These are phyloP conservation scores for Calonectria naviculata DNA, from an alignment of 2,329 filamentous ascomycete species.

Conservation along the genomic window DNA sequence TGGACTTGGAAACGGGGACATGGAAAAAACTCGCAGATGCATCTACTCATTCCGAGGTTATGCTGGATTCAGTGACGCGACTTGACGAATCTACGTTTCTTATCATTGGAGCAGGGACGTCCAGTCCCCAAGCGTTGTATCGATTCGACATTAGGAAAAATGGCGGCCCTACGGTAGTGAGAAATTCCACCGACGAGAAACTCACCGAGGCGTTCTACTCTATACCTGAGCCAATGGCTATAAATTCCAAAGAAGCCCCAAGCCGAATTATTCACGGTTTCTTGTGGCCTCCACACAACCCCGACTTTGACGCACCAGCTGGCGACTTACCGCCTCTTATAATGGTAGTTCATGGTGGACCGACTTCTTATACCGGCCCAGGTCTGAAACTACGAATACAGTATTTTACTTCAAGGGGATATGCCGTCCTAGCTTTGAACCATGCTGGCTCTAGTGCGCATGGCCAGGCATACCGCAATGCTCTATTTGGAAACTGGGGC, in stretches of 20 bases:
- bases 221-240: constrained; percentile 47
- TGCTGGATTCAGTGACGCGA: constrained; percentile 47
- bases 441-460: constrained; percentile 64
- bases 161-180: constrained; percentile 41
- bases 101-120: constrained; percentile 50
- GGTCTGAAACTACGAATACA: constrained; percentile 59
- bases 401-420: constrained; percentile 66
- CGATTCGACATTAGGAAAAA: constrained; percentile 43
- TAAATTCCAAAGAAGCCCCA: constrained; percentile 40
- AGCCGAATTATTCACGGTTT: constrained; percentile 55
- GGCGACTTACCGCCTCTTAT: constrained; percentile 59
- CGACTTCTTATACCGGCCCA: constrained; percentile 54
- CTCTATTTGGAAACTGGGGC: constrained; percentile 62
- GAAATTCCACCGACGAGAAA: constrained; percentile 46
- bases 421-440: constrained; percentile 61
- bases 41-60: constrained; percentile 45
- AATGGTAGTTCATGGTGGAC: constrained; percentile 63
- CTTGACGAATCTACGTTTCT: constrained; percentile 49
- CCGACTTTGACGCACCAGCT: constrained; percentile 50
- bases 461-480: constrained; percentile 60
- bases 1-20: constrained; percentile 48
- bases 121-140: constrained; percentile 48
- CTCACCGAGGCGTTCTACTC: constrained; percentile 49
- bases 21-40: constrained; percentile 46
- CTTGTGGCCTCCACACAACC: constrained; percentile 61